A percentile compares a stretch with the other conserved stretches of the same genome.
phyloP scores from a whole-genome alignment of 2,329 filamentous ascomycete species.

The Rachicladosporium sp. region DNA sequence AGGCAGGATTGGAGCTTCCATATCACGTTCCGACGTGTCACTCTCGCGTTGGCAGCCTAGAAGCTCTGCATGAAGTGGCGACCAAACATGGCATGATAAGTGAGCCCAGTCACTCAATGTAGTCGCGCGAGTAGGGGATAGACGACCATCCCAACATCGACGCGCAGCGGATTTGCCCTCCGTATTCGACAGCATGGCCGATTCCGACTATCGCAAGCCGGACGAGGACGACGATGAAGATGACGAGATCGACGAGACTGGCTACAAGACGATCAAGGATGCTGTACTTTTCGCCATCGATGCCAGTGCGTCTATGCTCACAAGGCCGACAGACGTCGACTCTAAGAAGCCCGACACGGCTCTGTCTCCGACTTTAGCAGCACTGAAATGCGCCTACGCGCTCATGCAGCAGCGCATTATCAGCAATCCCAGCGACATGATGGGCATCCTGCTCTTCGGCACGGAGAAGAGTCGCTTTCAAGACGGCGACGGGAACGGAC shows the following conservation, averaged over 20 bases:
- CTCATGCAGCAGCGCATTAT: constrained; percentile 98
- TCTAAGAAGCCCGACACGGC: constrained; percentile 68
- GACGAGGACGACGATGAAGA: constrained; percentile 54
- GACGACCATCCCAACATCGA: too few relatives aligned
- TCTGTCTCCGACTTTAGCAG: constrained; percentile 61
- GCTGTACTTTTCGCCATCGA: constrained; percentile 96
- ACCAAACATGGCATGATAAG: too few relatives aligned
- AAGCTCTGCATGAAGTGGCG: too few relatives aligned
- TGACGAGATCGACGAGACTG: constrained; percentile 54
- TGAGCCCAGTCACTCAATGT: too few relatives aligned
- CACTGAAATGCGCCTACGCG: constrained; percentile 85
- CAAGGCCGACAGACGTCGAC: constrained; percentile 47
- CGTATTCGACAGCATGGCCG: constrained; percentile 6
- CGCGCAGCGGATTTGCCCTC: too few relatives aligned
- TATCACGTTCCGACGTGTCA: too few relatives aligned
- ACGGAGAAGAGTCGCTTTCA: constrained; percentile 75
- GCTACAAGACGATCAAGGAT: constrained; percentile 87
- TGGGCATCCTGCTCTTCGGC: constrained; percentile 85
- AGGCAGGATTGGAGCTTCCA: too few relatives aligned
- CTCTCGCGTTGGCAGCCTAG: too few relatives aligned
- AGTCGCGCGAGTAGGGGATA: too few relatives aligned
- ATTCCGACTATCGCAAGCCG: constrained; percentile 19
- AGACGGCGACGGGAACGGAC: constrained; percentile 45
- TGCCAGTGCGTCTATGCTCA: constrained; percentile 76
- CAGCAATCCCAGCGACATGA: constrained; percentile 91